Base-by-base conservation (phyloP, 1,284 basidiomycete species). In the Chalciporus piperatoides region DNA sequence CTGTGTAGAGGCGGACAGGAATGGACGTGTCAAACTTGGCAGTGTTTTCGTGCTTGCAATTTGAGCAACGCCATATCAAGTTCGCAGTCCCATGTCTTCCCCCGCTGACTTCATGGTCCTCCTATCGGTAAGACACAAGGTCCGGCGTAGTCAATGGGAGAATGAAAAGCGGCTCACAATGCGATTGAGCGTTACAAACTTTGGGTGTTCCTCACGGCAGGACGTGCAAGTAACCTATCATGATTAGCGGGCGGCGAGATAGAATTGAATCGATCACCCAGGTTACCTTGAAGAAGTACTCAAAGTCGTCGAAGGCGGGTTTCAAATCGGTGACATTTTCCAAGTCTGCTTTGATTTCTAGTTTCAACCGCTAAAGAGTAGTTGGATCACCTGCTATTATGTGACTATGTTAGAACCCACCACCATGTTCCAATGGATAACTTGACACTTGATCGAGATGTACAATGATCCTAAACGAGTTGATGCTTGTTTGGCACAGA, bases 181-280 rank as follows among this genome's bases (percentile, higher is more conserved):
- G 41, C 82, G 81, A 58, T 90, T 90, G 55, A 91, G 59, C 27
- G 82, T 68, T 2, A 91, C 80, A 43, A 75, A 56, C 57, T 87
- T 90, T 0, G 82, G 79, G 58, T 91, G 88, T 1, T 68, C 66
- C 68, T 90, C 87, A 51, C 86, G 75, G 61, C 88, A 91, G 63
- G 80, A 86, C 27, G 73, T 88, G 65, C 88, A 91, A 68, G 82
- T 78, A n/a, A 91, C 86, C 86, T 91, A 56, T n/a, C 9, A 40
- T 32, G 49, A 44, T 44, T 5, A 50, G 30, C 41, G 39, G 44
- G 49, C 19, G 44, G 49, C 19, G 15, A 37, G 30, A 35, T 36
- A 48, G 43, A 28, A 37, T 9, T 17, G n/a, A 35, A 35, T n/a
- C 10, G 33, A 35, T 35, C 19, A 6, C 4, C 32, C 28, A 38